These are phyloP conservation scores for Botrytis aclada DNA, from an alignment of 2,329 filamentous ascomycete genomes.

Conservation along the genomic window DNA sequence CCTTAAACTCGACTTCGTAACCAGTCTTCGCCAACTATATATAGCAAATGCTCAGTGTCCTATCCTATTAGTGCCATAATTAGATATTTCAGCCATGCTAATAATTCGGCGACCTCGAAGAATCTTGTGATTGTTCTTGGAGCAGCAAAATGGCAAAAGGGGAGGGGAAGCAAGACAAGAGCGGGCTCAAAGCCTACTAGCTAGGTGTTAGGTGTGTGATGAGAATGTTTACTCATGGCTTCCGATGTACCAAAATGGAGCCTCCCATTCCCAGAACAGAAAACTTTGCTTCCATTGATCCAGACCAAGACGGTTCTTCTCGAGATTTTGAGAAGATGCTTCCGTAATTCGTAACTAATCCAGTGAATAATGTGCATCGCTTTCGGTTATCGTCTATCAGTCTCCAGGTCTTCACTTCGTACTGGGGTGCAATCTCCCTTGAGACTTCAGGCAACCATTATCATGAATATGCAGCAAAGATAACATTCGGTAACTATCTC, in stretches of 20 bases:
- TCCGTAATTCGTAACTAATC: slow-evolving; percentile 9
- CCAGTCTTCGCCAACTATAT: background rate
- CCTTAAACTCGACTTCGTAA: background rate
- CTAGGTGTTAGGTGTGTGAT: background rate
- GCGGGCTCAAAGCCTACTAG: background rate
- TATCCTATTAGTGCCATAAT: slow-evolving; percentile 6
- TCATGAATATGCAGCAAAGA: background rate
- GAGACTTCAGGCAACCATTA: slow-evolving; percentile 18
- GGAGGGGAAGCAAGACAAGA: slow-evolving; percentile 2
- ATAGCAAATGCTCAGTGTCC: background rate
- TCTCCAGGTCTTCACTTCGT: background rate
- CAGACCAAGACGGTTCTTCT: background rate
- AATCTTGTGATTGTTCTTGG: slow-evolving; percentile 4
- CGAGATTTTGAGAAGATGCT: background rate
- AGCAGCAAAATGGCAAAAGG: background rate
- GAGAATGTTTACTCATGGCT: background rate
- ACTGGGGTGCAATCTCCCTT: background rate
- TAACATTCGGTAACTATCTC: background rate
- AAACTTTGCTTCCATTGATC: background rate
- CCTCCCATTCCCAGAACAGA: slow-evolving; percentile 3
- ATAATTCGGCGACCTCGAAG: slow-evolving; percentile 12
- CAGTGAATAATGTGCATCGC: background rate
- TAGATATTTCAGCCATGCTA: slow-evolving; percentile 5
- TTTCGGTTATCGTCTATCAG: background rate
- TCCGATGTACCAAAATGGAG: slow-evolving; percentile 7